phyloP scores from a whole-genome alignment of 2,329 filamentous ascomycete species.

The Fusarium sp. region DNA sequence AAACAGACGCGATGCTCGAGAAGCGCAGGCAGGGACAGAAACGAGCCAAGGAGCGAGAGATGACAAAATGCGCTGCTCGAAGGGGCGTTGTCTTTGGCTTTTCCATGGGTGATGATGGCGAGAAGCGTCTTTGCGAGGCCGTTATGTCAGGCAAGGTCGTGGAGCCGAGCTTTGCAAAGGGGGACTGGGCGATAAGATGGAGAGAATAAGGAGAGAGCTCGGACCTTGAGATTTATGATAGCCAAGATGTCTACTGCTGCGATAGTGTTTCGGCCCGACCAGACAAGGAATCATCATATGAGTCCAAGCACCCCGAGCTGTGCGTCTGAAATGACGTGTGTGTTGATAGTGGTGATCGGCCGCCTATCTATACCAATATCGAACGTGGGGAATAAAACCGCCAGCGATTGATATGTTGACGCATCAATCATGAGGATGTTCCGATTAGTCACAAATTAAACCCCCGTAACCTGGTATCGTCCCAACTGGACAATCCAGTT shows the following conservation, averaged over 20 bases:
- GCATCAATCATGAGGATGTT: no score
- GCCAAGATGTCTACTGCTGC: neutral
- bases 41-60: conserved; percentile 63
- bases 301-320: neutral
- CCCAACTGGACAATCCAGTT: neutral
- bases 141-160: conserved; percentile 70
- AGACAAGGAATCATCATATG: neutral
- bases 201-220: conserved; percentile 54
- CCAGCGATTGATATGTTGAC: no score
- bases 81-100: conserved; percentile 70
- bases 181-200: conserved; percentile 71
- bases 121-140: conserved; percentile 65
- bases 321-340: neutral
- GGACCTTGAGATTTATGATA: neutral
- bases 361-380: neutral
- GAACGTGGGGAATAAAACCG: no score
- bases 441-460: neutral
- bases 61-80: conserved; percentile 73
- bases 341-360: neutral
- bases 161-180: conserved; percentile 72
- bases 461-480: neutral
- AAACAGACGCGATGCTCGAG: conserved; percentile 64
- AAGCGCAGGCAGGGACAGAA: conserved; percentile 64
- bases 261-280: conserved; percentile 10
- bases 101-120: conserved; percentile 27